These are phyloP conservation scores for Starmerella vaccinii DNA, from an alignment of 805 yeast species.

Conservation along the genomic window DNA sequence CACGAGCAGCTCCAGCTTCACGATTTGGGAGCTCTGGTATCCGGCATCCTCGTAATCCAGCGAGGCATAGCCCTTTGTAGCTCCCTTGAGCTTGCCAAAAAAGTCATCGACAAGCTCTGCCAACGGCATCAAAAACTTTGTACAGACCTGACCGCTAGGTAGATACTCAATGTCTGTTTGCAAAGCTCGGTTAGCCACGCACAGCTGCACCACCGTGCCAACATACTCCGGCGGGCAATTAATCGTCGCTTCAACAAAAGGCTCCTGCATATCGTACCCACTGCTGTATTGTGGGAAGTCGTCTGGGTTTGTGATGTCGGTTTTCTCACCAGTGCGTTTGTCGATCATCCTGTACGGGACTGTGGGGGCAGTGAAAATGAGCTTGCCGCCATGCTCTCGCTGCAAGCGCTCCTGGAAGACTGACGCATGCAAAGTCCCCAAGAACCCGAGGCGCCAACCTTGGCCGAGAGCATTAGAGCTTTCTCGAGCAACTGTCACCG, in stretches of 20 bases:
- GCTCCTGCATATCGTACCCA: constrained; percentile 42
- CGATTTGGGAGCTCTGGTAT: constrained; percentile 65
- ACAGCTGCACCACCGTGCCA: constrained; percentile 76
- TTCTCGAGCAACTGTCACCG: constrained; percentile 80
- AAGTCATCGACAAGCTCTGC: constrained; percentile 90
- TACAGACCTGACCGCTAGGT: constrained; percentile 66
- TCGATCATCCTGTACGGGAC: constrained; percentile 80
- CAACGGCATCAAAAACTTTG: constrained; percentile 73
- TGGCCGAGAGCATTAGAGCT: constrained; percentile 91
- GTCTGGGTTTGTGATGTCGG: constrained; percentile 76
- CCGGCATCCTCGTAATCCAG: constrained; percentile 93
- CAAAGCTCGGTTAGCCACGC: constrained; percentile 73
- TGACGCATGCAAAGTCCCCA: constrained; percentile 90
- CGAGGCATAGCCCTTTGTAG: constrained; percentile 86
- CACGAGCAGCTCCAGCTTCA: constrained; percentile 77
- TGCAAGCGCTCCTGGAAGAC: constrained; percentile 87
- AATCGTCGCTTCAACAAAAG: constrained; percentile 81
- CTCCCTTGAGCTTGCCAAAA: constrained; percentile 83
- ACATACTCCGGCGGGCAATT: constrained; percentile 82
- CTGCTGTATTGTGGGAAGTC: constrained; percentile 63
- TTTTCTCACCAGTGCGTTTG: constrained; percentile 49
- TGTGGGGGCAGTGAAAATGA: constrained; percentile 89
- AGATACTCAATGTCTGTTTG: constrained; percentile 72
- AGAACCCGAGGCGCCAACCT: constrained; percentile 94
- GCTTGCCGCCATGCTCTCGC: constrained; percentile 85